phyloP scores from a whole-genome alignment of 2,329 filamentous ascomycete genomes.

The Claviceps digitariae region DNA sequence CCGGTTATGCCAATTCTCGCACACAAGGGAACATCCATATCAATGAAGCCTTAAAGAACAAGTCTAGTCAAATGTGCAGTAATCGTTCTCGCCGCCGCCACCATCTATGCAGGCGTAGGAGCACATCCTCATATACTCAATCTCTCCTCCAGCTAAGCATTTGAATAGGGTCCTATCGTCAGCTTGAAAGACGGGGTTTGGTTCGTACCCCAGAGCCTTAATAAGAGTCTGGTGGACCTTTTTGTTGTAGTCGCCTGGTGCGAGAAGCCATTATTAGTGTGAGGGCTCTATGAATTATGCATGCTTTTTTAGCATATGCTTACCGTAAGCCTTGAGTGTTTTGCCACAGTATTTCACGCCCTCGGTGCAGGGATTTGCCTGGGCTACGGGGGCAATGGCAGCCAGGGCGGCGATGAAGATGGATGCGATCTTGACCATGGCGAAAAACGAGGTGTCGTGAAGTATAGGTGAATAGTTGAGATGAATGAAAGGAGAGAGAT shows the following conservation, averaged over 20 bases:
- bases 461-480: background rate
- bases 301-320: no score
- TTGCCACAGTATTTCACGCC: background rate
- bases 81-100: background rate
- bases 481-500: background rate
- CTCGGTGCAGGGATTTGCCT: background rate
- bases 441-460: background rate
- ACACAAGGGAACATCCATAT: no score
- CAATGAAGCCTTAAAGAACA: no score
- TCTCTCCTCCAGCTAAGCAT: background rate
- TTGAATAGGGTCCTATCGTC: background rate
- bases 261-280: background rate
- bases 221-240: no score
- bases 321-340: background rate
- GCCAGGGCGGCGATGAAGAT: background rate
- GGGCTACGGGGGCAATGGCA: background rate
- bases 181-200: background rate
- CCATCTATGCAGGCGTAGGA: background rate
- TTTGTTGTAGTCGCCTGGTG: background rate
- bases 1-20: no score
- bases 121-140: background rate
- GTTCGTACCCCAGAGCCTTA: no score
- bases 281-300: no score
- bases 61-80: background rate
- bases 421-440: background rate